Evolutionary conservation across 306 rosid genomes (phyloP).

Genomic region (apple (Malus domestica)): ASM211411v1 NC_041802.1:25990501-25991000

Average conservation of each 20-base stretch:
- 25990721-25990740: background rate
- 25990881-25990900: constrained; percentile 27
- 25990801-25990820: constrained; percentile 40
- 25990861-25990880: constrained; percentile 21
- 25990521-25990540: too few relatives aligned
- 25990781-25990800: constrained; percentile 43
- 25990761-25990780: background rate
- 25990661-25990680: background rate
- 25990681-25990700: background rate
- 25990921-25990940: constrained; percentile 22
- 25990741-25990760: background rate
- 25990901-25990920: constrained; percentile 30
- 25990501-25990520: too few relatives aligned
- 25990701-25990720: constrained; percentile 8
- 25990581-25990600: too few relatives aligned
- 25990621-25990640: too few relatives aligned
- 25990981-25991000: constrained; percentile 29
- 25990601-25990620: too few relatives aligned
- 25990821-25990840: constrained; percentile 40
- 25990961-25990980: background rate
- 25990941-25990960: constrained; percentile 12
- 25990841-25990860: constrained; percentile 17
- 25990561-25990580: too few relatives aligned
- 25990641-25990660: background rate
- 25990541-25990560: too few relatives aligned